Percentiles rank a stretch among this genome's conserved stretches.
phyloP scores from a whole-genome alignment of 1,284 basidiomycete species.

The Cronartium ribicola region DNA sequence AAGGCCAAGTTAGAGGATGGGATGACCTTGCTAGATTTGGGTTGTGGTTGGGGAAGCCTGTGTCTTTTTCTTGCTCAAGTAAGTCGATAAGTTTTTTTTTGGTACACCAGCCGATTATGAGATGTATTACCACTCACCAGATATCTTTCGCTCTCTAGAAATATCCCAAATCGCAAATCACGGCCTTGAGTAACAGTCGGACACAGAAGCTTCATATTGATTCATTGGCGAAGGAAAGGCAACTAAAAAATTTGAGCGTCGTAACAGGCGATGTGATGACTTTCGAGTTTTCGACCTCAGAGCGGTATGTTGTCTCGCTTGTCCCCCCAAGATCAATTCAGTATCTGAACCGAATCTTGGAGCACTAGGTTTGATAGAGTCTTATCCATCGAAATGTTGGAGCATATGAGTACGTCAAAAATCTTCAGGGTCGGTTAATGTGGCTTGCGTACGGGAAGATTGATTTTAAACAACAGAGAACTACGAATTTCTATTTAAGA shows the following conservation, averaged over 20 bases:
- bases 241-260: conserved; percentile 62
- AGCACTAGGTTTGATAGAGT: conserved; percentile 65
- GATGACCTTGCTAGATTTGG: conserved; percentile 65
- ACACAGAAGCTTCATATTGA: conserved; percentile 71
- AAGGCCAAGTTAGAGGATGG: conserved; percentile 66
- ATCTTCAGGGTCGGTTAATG: not conserved
- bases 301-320: conserved; percentile 54
- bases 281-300: conserved; percentile 60
- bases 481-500: conserved; percentile 64
- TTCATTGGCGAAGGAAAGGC: conserved; percentile 57
- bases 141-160: conserved; percentile 54
- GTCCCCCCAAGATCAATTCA: not conserved
- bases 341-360: not conserved
- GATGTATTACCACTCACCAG: not conserved
- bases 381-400: conserved; percentile 76
- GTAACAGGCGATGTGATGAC: conserved; percentile 70
- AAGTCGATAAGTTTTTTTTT: too few species aligned
- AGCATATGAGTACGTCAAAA: conserved; percentile 61
- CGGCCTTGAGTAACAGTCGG: conserved; percentile 65
- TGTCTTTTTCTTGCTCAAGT: conserved; percentile 67
- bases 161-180: conserved; percentile 66
- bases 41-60: conserved; percentile 73
- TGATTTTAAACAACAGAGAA: conserved; percentile 54
- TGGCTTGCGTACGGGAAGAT: not conserved
- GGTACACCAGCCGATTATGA: not conserved